phyloP scores from a whole-genome alignment of 345 rosid species.

The Citrus hindsii region DNA sequence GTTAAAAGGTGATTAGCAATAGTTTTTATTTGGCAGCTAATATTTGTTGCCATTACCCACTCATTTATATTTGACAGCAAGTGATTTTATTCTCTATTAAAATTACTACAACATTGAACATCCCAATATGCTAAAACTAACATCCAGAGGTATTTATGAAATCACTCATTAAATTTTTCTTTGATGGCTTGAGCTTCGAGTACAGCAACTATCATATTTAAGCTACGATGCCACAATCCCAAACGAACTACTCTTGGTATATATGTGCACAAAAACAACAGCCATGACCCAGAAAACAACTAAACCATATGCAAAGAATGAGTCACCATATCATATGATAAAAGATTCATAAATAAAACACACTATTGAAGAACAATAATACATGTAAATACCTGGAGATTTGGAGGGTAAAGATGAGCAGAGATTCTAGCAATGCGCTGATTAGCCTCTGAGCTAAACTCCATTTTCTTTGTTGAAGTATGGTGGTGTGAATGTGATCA shows the following conservation, averaged over 20 bases:
- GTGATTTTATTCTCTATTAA: too few species aligned
- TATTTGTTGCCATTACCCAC: background rate
- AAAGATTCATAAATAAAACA: background rate
- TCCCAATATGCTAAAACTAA: too few species aligned
- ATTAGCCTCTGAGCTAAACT: slow-evolving; percentile 41
- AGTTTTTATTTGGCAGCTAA: too few species aligned
- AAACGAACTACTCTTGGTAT: too few species aligned
- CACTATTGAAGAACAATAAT: background rate
- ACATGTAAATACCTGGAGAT: slow-evolving; percentile 37
- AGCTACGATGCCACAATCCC: too few species aligned
- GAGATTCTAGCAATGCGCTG: slow-evolving; percentile 57
- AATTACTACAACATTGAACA: too few species aligned
- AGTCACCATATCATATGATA: background rate
- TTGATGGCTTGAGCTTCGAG: too few species aligned
- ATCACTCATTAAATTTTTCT: too few species aligned
- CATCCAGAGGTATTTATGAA: too few species aligned
- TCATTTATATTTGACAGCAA: too few species aligned
- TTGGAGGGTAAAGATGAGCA: slow-evolving; percentile 61
- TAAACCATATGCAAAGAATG: background rate
- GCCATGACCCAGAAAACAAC: background rate
- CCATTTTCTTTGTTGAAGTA: slow-evolving; percentile 28
- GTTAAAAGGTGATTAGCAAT: background rate
- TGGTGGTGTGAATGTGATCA: slow-evolving; percentile 4
- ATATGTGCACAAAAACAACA: too few species aligned
- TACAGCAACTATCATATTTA: too few species aligned